Base-by-base conservation (phyloP, 768 basidiomycete species). In the Mycena belliarum region DNA sequence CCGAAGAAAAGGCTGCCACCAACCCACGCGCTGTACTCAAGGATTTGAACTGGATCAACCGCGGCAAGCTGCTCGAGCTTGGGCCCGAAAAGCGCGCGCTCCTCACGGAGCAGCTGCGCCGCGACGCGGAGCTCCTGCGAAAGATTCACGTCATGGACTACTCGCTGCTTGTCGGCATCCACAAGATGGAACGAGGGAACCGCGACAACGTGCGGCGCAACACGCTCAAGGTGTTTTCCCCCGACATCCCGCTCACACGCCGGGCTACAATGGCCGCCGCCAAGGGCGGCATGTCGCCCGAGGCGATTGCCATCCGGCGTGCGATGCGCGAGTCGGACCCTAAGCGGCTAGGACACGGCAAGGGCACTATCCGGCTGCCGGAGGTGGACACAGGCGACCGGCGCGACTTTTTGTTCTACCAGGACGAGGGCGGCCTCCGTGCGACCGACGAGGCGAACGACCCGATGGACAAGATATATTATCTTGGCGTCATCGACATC, bases 401-500 rank as follows among this genome's bases (percentile, higher is more conserved):
- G 16, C 79, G 85, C 32, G 83, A 91, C 56, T 93, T 96, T 69
- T 72, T 98, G 25, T 99, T 99, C 73, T 98, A 97, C 69, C 93
- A 95, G 66, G 95, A 99, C 68, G 97, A 98, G 65, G 95, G 95
- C 14, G 97, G 97, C 0, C 69, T 96, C 42, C 82, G 89, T 29
- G 93, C 95, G 33, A 97, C 96, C 18, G 86, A 95, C 70, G 95
- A 98, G 66, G 73, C 72, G 10, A 96, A 98, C 70, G 78, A 82
- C 20, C 72, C 79, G 2, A 72, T 88, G 73, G 87, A 89, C 62
- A 84, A 84, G 45, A 89, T 97, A 53, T 97, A 96, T 72, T 98
- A 98, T 71, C 78, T 98, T 10, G 96, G 97, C 23, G 83, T 99
- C 52, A 99, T 99, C 67, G 97, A 99, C 72, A 98, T 98, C 63